Percentiles rank a stretch among this genome's conserved stretches.
Evolutionary conservation across 768 basidiomycete genomes (phyloP).

Genomic region (Coprinopsis cinerea): DNA sequence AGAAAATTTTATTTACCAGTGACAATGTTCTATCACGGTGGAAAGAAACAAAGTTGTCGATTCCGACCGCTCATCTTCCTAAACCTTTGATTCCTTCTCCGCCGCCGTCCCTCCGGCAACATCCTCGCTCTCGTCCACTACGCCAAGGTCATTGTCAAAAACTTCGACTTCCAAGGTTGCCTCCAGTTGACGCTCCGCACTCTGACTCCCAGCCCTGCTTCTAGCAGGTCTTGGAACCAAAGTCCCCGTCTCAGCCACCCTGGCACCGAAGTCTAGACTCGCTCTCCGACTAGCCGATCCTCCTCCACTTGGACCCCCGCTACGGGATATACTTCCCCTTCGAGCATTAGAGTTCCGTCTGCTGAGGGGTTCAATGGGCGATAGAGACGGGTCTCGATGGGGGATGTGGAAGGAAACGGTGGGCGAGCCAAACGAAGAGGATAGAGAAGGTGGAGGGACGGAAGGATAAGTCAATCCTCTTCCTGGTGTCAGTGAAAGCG

Average conservation of each 20-base stretch:
- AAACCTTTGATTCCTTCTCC: too few species aligned
- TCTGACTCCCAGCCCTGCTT: constrained; percentile 44
- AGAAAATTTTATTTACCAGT: too few species aligned
- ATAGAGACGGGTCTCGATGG: constrained; percentile 42
- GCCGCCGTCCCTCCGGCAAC: too few species aligned
- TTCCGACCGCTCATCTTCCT: too few species aligned
- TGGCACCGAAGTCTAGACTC: constrained; percentile 57
- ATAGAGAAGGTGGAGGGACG: constrained; percentile 78
- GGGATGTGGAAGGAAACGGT: constrained; percentile 42
- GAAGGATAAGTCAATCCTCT: constrained; percentile 68
- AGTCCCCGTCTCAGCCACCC: constrained; percentile 55
- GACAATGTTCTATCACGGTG: too few species aligned
- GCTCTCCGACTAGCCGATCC: constrained; percentile 43
- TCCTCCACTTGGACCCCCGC: constrained; percentile 27
- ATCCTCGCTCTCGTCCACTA: constrained; percentile 10
- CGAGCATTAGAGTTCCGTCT: constrained; percentile 44
- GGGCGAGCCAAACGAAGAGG: constrained; percentile 73
- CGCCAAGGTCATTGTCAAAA: constrained; percentile 15
- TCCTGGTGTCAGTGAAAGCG: constrained; percentile 26
- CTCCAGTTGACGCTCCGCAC: constrained; percentile 26
- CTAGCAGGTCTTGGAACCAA: constrained; percentile 31
- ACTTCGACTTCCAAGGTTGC: constrained; percentile 22
- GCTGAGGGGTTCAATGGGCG: constrained; percentile 49
- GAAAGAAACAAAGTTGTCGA: too few species aligned
- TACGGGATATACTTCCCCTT: constrained; percentile 29